Base-by-base conservation (phyloP, 108 stramenopile genomes). In the Skeletonema marinoi region DNA sequence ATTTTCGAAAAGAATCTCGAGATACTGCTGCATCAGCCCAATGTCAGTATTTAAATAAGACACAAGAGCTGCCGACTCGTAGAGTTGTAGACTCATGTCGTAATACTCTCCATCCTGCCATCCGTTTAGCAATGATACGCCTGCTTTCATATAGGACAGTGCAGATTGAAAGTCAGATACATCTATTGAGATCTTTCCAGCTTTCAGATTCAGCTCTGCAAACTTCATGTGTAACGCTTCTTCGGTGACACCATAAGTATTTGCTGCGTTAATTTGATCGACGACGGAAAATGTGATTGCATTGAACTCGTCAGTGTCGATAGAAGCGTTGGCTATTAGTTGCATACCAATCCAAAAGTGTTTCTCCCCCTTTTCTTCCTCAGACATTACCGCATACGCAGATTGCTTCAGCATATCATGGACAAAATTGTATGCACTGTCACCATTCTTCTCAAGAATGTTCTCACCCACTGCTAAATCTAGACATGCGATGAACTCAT, bases 241-340 rank as follows among this genome's bases (percentile, higher is more conserved):
- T 9, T 70, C 60, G 8, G 59, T 35, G 2, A 38, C 60, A 41
- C 38, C 68, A n/a, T 60, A 13, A 42, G 25, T 33, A 4, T 70
- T 61, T n/a, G 60, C 70, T 19, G 25, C 12, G 32, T 77, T 77
- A 1, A 66, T 60, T 50, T 77, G 75, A 60, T 71, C 75, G 41
- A 70, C 66, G 8, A 38, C 35, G 12, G 58, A 63, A 38, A 67
- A 77, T 6, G 21, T 13, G 6, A 42, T 3, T 6, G 44, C 17
- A 19, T 71, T 32, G 32, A 35, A 33, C 31, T 77, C 19, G 19
- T 46, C 44, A 11, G 32, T 39, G 4, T 21, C 69, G 25, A 1
- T 14, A 11, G 19, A 6, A 7, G 0, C 3, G 8, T 63, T 12
- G 14, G n/a, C 13, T 3, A 14, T 1, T 4, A 77, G 38, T 32